A percentile compares a stretch with the other conserved stretches of the same genome.
Conservation (phyloP, 2,329 filamentous ascomycete genomes). For the Pseudogymnoascus sp. region DNA sequence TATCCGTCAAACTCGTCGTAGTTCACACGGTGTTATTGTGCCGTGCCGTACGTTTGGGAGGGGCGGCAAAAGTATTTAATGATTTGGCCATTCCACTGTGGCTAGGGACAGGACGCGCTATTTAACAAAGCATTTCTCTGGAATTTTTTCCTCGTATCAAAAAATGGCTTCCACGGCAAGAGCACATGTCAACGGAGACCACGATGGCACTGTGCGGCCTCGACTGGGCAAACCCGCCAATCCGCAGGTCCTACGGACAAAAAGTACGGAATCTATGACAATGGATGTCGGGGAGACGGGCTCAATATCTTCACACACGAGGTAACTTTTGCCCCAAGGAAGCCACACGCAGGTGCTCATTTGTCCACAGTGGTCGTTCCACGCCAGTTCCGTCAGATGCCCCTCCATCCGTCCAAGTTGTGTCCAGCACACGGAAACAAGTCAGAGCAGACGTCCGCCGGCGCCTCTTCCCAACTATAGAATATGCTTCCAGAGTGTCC, state of each 20-base stretch:
- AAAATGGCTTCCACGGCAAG: neutral
- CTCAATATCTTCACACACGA: constrained; percentile 22
- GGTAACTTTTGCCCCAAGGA: constrained; percentile 15
- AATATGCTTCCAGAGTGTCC: constrained; percentile 82
- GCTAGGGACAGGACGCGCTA: constrained; percentile 3
- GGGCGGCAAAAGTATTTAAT: neutral
- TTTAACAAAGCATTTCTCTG: neutral
- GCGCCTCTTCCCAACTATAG: constrained; percentile 85
- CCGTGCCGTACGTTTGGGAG: neutral
- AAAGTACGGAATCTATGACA: constrained; percentile 19
- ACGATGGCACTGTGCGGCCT: constrained; percentile 15
- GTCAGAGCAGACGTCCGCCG: constrained; percentile 71
- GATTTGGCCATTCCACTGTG: neutral
- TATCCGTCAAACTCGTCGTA: neutral
- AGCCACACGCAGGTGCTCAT: constrained; percentile 7
- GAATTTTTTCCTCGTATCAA: neutral
- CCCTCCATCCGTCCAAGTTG: constrained; percentile 80
- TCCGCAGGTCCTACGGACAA: constrained; percentile 20
- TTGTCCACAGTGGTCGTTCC: constrained; percentile 57
- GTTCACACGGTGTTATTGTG: neutral
- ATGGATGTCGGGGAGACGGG: constrained; percentile 17
- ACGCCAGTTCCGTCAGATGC: constrained; percentile 84
- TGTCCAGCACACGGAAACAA: constrained; percentile 77
- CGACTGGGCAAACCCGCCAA: constrained; percentile 22
- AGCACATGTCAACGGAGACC: constrained; percentile 16